These are phyloP conservation scores for Priceomyces fermenticarens DNA, from an alignment of 805 yeast genomes.

Conservation along the genomic window DNA sequence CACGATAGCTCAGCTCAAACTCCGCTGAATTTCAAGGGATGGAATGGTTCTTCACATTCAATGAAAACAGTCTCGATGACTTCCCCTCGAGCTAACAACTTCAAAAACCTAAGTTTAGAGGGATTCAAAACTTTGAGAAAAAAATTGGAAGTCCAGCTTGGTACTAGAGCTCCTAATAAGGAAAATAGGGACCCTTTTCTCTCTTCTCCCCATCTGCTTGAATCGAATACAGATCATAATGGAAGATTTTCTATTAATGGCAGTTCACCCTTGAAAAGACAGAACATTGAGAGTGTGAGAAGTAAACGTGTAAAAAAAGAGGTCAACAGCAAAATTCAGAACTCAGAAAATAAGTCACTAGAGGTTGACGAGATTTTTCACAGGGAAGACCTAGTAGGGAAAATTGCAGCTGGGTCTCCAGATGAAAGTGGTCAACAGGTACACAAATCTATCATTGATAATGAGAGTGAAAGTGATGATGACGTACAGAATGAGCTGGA, in stretches of 20 bases:
- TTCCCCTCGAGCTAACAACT: conserved; percentile 11
- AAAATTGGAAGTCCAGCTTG: conserved; percentile 14
- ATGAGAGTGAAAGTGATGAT: conserved; percentile 25
- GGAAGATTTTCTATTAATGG: not conserved
- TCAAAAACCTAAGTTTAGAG: conserved; percentile 11
- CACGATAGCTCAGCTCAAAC: conserved; percentile 9
- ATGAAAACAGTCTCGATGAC: conserved; percentile 10
- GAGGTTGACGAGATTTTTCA: conserved; percentile 20
- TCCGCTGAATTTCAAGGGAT: conserved; percentile 6
- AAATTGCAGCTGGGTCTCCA: conserved; percentile 12
- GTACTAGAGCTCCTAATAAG: conserved; percentile 9
- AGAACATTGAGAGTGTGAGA: conserved; percentile 2
- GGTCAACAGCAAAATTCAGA: conserved; percentile 17
- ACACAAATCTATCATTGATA: conserved; percentile 16
- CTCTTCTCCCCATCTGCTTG: conserved; percentile 9
- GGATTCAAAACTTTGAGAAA: conserved; percentile 14
- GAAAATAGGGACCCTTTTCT: conserved; percentile 16
- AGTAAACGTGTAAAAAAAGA: conserved; percentile 19
- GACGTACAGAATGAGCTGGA: conserved; percentile 18
- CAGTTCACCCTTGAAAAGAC: conserved; percentile 17
- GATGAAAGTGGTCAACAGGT: not conserved
- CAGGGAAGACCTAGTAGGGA: conserved; percentile 23
- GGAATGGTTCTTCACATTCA: not conserved
- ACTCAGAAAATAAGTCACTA: conserved; percentile 4
- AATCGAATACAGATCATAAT: conserved; percentile 2